These are phyloP conservation scores for Fusarium armeniacum DNA, from an alignment of 2,329 filamentous ascomycete species.

Conservation along the genomic window DNA sequence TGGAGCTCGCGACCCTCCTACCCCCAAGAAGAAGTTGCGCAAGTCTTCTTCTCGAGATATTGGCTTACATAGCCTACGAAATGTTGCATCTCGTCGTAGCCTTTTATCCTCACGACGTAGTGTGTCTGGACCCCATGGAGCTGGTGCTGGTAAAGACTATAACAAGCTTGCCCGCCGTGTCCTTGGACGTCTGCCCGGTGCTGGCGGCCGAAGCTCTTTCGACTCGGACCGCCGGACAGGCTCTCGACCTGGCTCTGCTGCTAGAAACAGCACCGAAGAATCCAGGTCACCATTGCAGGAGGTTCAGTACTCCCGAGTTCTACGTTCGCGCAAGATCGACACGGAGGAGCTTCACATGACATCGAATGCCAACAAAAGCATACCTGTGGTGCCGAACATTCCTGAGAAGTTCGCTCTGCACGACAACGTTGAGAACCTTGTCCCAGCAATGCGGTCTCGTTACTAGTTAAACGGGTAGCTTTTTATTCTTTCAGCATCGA, in stretches of 20 bases:
- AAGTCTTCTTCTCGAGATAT: conserved; percentile 64
- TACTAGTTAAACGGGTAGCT: conserved; percentile 35
- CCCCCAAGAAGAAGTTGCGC: conserved; percentile 66
- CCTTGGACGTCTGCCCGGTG: conserved; percentile 45
- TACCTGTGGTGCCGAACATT: conserved; percentile 61
- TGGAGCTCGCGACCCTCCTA: conserved; percentile 40
- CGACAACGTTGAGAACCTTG: conserved; percentile 54
- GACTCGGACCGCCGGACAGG: conserved; percentile 34
- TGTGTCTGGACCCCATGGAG: conserved; percentile 46
- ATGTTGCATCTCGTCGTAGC: conserved; percentile 46
- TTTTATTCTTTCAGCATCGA: conserved; percentile 10
- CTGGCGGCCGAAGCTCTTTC: conserved; percentile 35
- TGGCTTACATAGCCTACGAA: conserved; percentile 53
- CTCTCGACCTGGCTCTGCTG: conserved; percentile 29
- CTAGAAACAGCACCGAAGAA: conserved; percentile 41
- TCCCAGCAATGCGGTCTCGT: conserved; percentile 51
- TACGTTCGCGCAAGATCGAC: conserved; percentile 47
- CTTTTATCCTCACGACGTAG: conserved; percentile 49
- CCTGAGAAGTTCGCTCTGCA: conserved; percentile 58
- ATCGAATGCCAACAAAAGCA: conserved; percentile 63
- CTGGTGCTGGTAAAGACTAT: conserved; percentile 34
- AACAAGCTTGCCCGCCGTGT: conserved; percentile 49
- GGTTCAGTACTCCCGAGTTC: conserved; percentile 44
- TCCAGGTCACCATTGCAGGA: conserved; percentile 39
- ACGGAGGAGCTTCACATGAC: conserved; percentile 57